Evolutionary conservation across 2,329 filamentous ascomycete genomes (phyloP), one percentile per base, ranked within the genome.

Genomic region (Arthrobotrys entomopaga): DNA sequence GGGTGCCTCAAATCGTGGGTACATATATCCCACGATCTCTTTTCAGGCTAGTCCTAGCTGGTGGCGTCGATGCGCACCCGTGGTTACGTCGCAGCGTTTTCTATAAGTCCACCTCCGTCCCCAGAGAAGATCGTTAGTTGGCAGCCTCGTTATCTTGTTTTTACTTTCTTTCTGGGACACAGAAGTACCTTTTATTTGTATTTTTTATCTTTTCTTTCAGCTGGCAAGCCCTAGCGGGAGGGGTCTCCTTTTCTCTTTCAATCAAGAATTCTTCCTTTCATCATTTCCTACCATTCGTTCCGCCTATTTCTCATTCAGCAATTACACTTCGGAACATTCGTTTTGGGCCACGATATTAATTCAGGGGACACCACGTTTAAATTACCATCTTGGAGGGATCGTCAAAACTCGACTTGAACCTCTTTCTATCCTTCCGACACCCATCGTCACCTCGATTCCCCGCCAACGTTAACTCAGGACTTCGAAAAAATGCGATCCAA

Each of bases 21-120:
- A n/a, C n/a, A 59, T 59, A 46, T 6, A 40, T 7, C 50, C 65
- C 60, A 59, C 53, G 54, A 65, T 60, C 53, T 34, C 42, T 52
- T n/a, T 65, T 65, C 59, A 11, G 59, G 60, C 53, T 72, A 72
- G 60, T 57, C 48, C 50, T 20, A 60, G 42, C 43, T 20, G 34
- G 67, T 72, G 60, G 60, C 53, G 60, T 65, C 66, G 59, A 65
- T 65, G 59, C 58, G 49, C 58, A 49, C 57, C 56, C 56, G 24
- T 63, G 52, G 64, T 24, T 38, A 56, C 40, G 65, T 69, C 26
- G 50, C 40, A 40, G 15, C n/a, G 64, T 52, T 60, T 46, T 46
- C 59, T 67, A 67, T 67, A 67, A 67, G 64, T 59, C 59, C 64
- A 56, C 58, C 56, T 46, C 48, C 42, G 38, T 53, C 38, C 49